Percentiles rank a stretch among this genome's conserved stretches.
Evolutionary conservation across 306 rosid species (phyloP).

Genomic region (Quercus bicolor): DNA sequence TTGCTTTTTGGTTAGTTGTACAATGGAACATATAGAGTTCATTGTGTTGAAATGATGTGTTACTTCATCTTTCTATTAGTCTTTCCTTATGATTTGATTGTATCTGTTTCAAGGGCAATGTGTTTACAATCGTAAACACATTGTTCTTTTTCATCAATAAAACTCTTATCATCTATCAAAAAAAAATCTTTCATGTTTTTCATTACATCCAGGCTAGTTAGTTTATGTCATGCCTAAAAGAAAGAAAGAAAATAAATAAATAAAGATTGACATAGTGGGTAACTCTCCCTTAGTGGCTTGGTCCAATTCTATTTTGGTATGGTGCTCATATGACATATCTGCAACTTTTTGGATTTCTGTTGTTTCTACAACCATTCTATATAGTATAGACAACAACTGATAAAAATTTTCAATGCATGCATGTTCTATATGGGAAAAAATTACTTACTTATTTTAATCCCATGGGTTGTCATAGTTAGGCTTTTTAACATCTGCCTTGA

Average conservation of each 20-base stretch:
- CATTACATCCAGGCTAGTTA: background rate
- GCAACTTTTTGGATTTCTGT: background rate
- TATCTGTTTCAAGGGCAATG: too few relatives aligned
- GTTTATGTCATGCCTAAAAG: background rate
- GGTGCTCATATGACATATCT: background rate
- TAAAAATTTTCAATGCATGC: background rate
- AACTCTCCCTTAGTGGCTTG: background rate
- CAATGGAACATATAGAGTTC: constrained; percentile 13
- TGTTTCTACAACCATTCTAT: background rate
- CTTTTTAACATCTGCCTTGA: background rate
- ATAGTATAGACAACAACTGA: background rate
- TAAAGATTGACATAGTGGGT: background rate
- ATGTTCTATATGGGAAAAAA: background rate
- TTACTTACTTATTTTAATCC: constrained; percentile 12
- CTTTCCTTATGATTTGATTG: too few relatives aligned
- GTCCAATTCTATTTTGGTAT: background rate
- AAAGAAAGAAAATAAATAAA: background rate
- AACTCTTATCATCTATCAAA: too few relatives aligned
- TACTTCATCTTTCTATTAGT: background rate
- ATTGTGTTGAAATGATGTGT: constrained; percentile 15
- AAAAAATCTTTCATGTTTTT: background rate
- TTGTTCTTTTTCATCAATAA: too few relatives aligned
- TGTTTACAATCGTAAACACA: too few relatives aligned
- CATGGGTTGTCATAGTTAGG: background rate
- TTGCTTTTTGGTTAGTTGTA: background rate